Evolutionary conservation across 2,329 filamentous ascomycete species (phyloP).

Genomic region (Aspergillus pseudoterreus): DNA sequence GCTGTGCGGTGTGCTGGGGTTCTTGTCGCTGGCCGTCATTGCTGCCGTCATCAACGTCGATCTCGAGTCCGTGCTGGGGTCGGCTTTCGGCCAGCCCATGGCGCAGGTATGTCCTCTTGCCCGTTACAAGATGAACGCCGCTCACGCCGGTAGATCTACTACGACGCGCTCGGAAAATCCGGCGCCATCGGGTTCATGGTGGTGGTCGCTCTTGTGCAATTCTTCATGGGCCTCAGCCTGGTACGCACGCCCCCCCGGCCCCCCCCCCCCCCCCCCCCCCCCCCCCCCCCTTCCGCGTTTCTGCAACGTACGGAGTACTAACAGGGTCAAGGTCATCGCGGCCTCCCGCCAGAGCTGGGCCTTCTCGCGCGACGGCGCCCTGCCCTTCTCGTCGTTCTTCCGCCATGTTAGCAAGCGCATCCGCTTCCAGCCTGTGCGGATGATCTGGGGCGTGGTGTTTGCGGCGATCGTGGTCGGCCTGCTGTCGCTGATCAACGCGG

Average conservation of each 20-base stretch:
- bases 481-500: constrained; percentile 55
- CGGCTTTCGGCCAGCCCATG: constrained; percentile 58
- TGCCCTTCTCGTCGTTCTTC: constrained; percentile 59
- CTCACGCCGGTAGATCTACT: constrained; percentile 49
- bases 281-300: neutral
- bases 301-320: neutral
- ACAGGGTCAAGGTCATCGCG: constrained; percentile 45
- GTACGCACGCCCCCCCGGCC: constrained; percentile 18
- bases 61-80: constrained; percentile 46
- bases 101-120: constrained; percentile 35
- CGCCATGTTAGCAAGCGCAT: constrained; percentile 53
- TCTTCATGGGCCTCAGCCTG: constrained; percentile 58
- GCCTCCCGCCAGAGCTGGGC: constrained; percentile 61
- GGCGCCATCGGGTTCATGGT: constrained; percentile 58
- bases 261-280: no score
- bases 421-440: constrained; percentile 56
- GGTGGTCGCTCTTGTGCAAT: constrained; percentile 58
- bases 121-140: neutral
- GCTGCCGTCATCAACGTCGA: constrained; percentile 56
- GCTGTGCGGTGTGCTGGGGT: constrained; percentile 52
- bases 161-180: constrained; percentile 57
- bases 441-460: constrained; percentile 53
- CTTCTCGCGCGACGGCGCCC: constrained; percentile 59
- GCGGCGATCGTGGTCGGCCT: constrained; percentile 54
- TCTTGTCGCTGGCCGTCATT: constrained; percentile 55